A percentile compares a stretch with the other conserved stretches of the same genome.
These are phyloP conservation scores for Plasmodium falciparum DNA, from an alignment of 169 alveolate genomes.

Conservation along the genomic window DNA sequence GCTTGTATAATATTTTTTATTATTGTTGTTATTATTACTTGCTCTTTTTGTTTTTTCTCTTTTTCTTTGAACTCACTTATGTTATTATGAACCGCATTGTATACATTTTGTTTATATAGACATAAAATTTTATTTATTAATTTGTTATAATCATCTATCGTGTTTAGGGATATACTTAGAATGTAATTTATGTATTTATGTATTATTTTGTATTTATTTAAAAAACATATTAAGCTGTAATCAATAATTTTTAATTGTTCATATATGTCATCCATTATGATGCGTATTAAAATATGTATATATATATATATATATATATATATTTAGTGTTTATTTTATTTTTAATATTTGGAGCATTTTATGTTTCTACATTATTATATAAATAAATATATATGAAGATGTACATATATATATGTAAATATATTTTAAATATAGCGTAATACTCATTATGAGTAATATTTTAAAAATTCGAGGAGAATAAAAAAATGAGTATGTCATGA, in stretches of 20 bases:
- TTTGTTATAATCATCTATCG: slow-evolving; percentile 43
- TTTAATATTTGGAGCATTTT: background rate
- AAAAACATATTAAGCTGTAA: slow-evolving; percentile 49
- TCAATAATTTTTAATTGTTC: slow-evolving; percentile 58
- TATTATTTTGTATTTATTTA: slow-evolving; percentile 39
- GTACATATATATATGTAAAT: background rate
- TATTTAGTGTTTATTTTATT: background rate
- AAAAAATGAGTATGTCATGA: no score
- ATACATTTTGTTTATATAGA: slow-evolving; percentile 29
- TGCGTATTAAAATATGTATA: background rate
- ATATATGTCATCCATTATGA: slow-evolving; percentile 66
- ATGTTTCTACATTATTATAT: background rate
- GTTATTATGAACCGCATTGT: slow-evolving; percentile 61
- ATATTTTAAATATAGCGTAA: background rate
- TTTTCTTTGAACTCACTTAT: slow-evolving; percentile 19
- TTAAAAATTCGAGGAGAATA: no score
- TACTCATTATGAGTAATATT: no score
- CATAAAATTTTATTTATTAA: slow-evolving; percentile 35
- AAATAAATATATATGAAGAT: background rate
- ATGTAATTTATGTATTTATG: slow-evolving; percentile 28
- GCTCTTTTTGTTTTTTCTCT: slow-evolving; percentile 33
- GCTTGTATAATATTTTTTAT: background rate
- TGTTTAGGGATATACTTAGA: slow-evolving; percentile 14
- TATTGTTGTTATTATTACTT: slow-evolving; percentile 9
- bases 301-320: background rate